A percentile compares a stretch with the other conserved stretches of the same genome.
Evolutionary conservation across 768 basidiomycete species (phyloP).

Genomic region (Clavulina sp.): DNA sequence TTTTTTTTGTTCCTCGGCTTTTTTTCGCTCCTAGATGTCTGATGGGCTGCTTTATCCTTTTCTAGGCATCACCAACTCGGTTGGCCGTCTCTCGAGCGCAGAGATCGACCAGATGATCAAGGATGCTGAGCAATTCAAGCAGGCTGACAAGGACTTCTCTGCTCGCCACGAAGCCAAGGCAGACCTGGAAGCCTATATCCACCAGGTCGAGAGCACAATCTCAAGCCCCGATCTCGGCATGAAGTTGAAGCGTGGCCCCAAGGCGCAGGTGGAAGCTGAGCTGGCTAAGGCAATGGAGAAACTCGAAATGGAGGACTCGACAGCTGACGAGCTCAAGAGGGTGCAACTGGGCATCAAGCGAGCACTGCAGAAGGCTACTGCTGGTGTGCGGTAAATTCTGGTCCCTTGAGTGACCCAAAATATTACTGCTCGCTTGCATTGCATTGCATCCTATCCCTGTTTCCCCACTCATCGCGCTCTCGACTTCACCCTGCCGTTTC

Average conservation of each 20-base stretch:
- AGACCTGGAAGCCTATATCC: slow-evolving; percentile 93
- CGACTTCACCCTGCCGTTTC: too few relatives aligned
- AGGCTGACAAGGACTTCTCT: slow-evolving; percentile 94
- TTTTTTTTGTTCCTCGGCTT: slow-evolving; percentile 12
- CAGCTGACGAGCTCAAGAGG: slow-evolving; percentile 89
- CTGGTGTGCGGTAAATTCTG: slow-evolving; percentile 59
- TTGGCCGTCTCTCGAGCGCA: slow-evolving; percentile 89
- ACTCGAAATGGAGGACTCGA: slow-evolving; percentile 91
- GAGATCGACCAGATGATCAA: slow-evolving; percentile 99
- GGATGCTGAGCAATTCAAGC: slow-evolving; percentile 95
- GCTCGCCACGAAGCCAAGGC: slow-evolving; percentile 96
- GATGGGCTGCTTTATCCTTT: slow-evolving; percentile 5
- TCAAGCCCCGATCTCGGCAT: slow-evolving; percentile 91
- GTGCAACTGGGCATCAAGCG: slow-evolving; percentile 91
- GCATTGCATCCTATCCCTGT: not conserved
- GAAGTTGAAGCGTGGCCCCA: slow-evolving; percentile 97
- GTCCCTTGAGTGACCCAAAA: not conserved
- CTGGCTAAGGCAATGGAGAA: slow-evolving; percentile 97
- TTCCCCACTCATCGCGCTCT: too few relatives aligned
- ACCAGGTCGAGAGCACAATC: slow-evolving; percentile 92
- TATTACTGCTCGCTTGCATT: not conserved
- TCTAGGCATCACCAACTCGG: slow-evolving; percentile 91
- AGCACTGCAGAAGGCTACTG: slow-evolving; percentile 93
- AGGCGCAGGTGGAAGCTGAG: slow-evolving; percentile 87
- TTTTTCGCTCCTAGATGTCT: not conserved